These are phyloP conservation scores for Aspergillus vadensis DNA, from an alignment of 2,329 filamentous ascomycete species.

Conservation along the genomic window DNA sequence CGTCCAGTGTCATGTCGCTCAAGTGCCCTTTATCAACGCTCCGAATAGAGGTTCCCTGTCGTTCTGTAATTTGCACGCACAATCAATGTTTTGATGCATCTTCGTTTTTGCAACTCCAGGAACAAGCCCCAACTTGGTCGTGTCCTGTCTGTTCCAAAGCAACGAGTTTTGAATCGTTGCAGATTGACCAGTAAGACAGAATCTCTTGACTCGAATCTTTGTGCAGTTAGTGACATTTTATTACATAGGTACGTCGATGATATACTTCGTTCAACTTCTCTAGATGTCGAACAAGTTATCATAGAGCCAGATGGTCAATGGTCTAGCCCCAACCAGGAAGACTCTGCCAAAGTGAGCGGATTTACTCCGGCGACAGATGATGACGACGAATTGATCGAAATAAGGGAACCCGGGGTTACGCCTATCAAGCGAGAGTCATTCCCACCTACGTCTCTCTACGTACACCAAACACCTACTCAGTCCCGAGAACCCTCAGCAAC, in stretches of 20 bases:
- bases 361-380: conserved; percentile 44
- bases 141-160: conserved; percentile 90
- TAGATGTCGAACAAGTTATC: conserved; percentile 77
- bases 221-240: background rate
- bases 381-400: conserved; percentile 56
- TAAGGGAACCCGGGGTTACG: conserved; percentile 41
- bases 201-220: conserved; percentile 14
- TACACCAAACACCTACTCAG: conserved; percentile 38
- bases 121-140: conserved; percentile 95
- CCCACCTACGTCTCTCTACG: conserved; percentile 21
- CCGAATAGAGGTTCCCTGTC: conserved; percentile 76
- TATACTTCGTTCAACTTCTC: conserved; percentile 74
- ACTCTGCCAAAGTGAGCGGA: conserved; percentile 42
- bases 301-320: conserved; percentile 87
- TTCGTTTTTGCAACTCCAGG: conserved; percentile 89
- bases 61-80: conserved; percentile 78
- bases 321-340: conserved; percentile 54
- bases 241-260: conserved; percentile 75
- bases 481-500: conserved; percentile 43
- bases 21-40: conserved; percentile 91
- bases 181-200: conserved; percentile 76
- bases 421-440: conserved; percentile 43
- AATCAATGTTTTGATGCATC: conserved; percentile 93
- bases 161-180: conserved; percentile 77
- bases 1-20: conserved; percentile 82